Evolutionary conservation across 1,139 yeast species (phyloP), one percentile per base, ranked within the genome.

Genomic region (Wickerhamomyces sp.): DNA sequence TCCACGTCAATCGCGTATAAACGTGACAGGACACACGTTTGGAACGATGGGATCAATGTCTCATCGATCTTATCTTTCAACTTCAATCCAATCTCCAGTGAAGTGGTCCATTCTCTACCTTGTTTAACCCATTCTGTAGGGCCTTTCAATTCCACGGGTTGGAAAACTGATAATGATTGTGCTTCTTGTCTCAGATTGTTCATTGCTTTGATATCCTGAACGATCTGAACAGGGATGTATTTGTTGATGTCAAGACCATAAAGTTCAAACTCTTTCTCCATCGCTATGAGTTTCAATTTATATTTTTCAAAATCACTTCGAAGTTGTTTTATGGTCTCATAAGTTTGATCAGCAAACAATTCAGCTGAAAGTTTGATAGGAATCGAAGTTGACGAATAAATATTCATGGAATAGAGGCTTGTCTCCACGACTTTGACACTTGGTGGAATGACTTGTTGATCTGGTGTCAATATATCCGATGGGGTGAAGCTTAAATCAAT

Each of bases 1-100:
- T 45, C 43, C 5, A 59, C 50, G n/a, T 63, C 48, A 23, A 64
- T 44, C 32, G 70, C 68, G 49, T 77, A 75, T 30, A 73, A 51
- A 42, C 84, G 61, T 8, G 77, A 66, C 37, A 74, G 61, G 32
- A 70, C 53, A 51, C 84, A 78, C 30, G 68, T 67, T 51, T 78
- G 83, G 52, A 75, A 73, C 40, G 66, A 69, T 1, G 84, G 84
- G 3, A 75, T 67, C 40, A 78, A 55, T 0, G 80, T 70, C 34
- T 61, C 61, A 22, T 41, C 39, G 11, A 61, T 47, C 19, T 53
- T 49, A n/a, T 50, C 52, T 22, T 43, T 49, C 26, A 62, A 38
- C 20, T 54, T 51, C 14, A 61, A 49, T 7, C 42, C 31, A 39
- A 28, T 52, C 11, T 31, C 25, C 22, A 37, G 35, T 5, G 16